Percentiles rank a stretch among this genome's conserved stretches.
Evolutionary conservation across 768 basidiomycete genomes (phyloP).

Genomic region (Dacryopinax spathularia): DNA sequence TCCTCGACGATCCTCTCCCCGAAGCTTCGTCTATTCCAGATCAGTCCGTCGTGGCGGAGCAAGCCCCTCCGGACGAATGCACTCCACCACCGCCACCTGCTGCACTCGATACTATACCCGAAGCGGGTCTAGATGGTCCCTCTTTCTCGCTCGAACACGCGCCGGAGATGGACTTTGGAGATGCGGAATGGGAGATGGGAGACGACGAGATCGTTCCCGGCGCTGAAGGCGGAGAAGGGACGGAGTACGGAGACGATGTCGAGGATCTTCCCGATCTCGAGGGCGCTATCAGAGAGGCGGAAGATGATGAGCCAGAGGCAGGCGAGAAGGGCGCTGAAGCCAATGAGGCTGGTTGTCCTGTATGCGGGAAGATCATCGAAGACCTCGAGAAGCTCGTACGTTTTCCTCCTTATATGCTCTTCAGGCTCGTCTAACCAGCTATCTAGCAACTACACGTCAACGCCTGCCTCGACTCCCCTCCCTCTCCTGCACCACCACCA

Average conservation of each 20-base stretch:
- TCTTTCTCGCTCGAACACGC: not conserved
- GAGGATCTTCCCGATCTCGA: not conserved
- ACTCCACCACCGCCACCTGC: not conserved
- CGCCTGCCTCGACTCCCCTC: constrained; percentile 35
- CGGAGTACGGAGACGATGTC: constrained; percentile 15
- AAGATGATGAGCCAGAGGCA: constrained; percentile 12
- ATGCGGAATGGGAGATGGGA: constrained; percentile 52
- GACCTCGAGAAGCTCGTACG: constrained; percentile 21
- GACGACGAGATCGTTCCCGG: constrained; percentile 48
- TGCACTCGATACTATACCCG: not conserved
- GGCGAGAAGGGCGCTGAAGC: not conserved
- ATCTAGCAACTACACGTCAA: constrained; percentile 44
- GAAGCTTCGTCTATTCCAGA: not conserved
- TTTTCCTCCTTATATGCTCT: constrained; percentile 15
- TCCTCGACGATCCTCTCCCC: not conserved
- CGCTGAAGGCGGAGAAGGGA: constrained; percentile 19
- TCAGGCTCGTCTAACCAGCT: constrained; percentile 22
- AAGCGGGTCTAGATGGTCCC: not conserved
- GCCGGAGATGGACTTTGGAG: constrained; percentile 10
- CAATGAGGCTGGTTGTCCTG: constrained; percentile 15
- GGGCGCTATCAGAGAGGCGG: constrained; percentile 21
- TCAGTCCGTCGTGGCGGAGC: not conserved
- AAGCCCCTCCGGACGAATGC: not conserved
- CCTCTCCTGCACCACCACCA: constrained; percentile 4
- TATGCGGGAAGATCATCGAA: constrained; percentile 22